A percentile compares a stretch with the other conserved stretches of the same genome.
Evolutionary conservation across 805 yeast species (phyloP).

Genomic region (Wickerhamomyces strasburgensis): DNA sequence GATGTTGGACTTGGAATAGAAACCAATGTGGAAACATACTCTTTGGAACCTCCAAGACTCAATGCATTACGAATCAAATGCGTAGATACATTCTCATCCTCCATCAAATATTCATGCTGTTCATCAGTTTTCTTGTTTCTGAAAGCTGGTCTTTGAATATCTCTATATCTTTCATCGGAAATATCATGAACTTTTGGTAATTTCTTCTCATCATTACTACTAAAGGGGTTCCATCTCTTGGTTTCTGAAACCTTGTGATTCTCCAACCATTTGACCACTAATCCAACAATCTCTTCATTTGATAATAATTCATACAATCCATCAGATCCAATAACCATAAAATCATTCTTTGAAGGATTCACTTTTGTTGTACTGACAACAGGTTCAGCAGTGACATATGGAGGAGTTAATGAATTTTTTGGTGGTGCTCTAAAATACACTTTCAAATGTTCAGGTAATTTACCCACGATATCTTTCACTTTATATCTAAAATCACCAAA

Average conservation of each 20-base stretch:
- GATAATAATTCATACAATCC: slow-evolving; percentile 89
- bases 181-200: slow-evolving; percentile 62
- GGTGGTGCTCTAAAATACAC: slow-evolving; percentile 81
- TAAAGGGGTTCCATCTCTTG: slow-evolving; percentile 18
- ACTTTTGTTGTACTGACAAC: slow-evolving; percentile 79
- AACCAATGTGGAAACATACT: slow-evolving; percentile 81
- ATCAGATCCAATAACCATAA: slow-evolving; percentile 89
- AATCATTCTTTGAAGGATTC: slow-evolving; percentile 67
- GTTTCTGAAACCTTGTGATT: slow-evolving; percentile 45
- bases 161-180: slow-evolving; percentile 51
- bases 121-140: slow-evolving; percentile 41
- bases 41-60: slow-evolving; percentile 81
- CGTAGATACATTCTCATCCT: slow-evolving; percentile 87
- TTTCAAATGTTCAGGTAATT: slow-evolving; percentile 69
- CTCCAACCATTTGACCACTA: slow-evolving; percentile 93
- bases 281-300: slow-evolving; percentile 86
- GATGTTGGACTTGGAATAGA: slow-evolving; percentile 90
- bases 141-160: slow-evolving; percentile 66
- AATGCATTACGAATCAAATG: slow-evolving; percentile 92
- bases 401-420: slow-evolving; percentile 75
- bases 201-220: slow-evolving; percentile 32
- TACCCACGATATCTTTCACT: slow-evolving; percentile 51
- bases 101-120: slow-evolving; percentile 47
- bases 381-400: slow-evolving; percentile 96
- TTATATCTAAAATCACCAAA: slow-evolving; percentile 97